Conservation (phyloP, 2,329 filamentous ascomycete genomes). For the Emmonsia crescens region DNA sequence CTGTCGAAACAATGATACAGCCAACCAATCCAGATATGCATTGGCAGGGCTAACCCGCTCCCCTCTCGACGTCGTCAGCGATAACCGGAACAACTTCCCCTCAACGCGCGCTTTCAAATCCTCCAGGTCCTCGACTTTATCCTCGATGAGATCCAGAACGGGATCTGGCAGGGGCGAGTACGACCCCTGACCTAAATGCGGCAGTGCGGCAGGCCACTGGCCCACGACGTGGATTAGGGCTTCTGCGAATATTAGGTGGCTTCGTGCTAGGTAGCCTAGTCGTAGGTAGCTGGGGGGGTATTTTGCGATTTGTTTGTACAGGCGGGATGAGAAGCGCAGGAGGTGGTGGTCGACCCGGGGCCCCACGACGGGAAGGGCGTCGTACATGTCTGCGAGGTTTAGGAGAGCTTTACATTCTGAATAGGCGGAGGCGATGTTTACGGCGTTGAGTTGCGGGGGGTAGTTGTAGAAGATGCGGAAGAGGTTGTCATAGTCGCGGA, state of each 20-base stretch:
- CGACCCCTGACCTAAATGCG: conserved; percentile 54
- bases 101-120: conserved; percentile 73
- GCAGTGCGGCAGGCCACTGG: conserved; percentile 75
- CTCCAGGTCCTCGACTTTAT: conserved; percentile 86
- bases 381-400: conserved; percentile 85
- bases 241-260: conserved; percentile 73
- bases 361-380: conserved; percentile 76
- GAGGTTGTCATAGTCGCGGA: conserved; percentile 90
- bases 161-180: conserved; percentile 53
- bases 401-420: conserved; percentile 88
- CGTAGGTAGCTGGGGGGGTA: conserved; percentile 89
- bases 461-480: conserved; percentile 96
- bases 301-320: conserved; percentile 95
- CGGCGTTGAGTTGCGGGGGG: conserved; percentile 64
- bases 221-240: conserved; percentile 89
- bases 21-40: conserved; percentile 81
- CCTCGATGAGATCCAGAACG: conserved; percentile 81
- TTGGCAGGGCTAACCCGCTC: conserved; percentile 72
- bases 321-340: conserved; percentile 74
- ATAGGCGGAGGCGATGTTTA: conserved; percentile 88
- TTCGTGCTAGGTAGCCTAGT: conserved; percentile 74
- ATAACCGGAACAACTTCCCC: conserved; percentile 69
- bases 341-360: conserved; percentile 88
- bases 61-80: conserved; percentile 64
- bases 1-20: conserved; percentile 75